These are phyloP conservation scores for Passiflora organensis DNA, from an alignment of 345 rosid species.

Conservation along the genomic window DNA sequence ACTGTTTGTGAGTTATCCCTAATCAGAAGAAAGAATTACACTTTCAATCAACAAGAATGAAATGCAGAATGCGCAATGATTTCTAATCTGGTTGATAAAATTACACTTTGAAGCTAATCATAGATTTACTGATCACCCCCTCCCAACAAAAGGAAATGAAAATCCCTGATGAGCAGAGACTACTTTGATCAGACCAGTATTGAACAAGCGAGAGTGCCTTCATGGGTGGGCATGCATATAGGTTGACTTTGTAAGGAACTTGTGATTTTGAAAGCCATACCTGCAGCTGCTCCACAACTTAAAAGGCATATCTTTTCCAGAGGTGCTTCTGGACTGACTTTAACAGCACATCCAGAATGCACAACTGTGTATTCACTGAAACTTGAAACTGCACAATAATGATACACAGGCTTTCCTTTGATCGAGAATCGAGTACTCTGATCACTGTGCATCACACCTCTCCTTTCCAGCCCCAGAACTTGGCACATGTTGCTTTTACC, in stretches of 20 bases:
- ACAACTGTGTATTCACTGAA: slow-evolving; percentile 91
- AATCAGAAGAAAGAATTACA: background rate
- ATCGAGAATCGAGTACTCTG: slow-evolving; percentile 64
- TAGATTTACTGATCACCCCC: too few species aligned
- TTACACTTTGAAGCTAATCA: too few species aligned
- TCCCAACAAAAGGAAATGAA: too few species aligned
- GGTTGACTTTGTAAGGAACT: background rate
- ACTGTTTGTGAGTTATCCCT: background rate
- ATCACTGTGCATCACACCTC: slow-evolving; percentile 85
- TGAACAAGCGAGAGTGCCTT: too few species aligned
- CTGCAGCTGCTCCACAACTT: slow-evolving; percentile 87
- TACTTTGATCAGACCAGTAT: too few species aligned
- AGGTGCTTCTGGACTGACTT: slow-evolving; percentile 60
- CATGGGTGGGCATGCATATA: too few species aligned
- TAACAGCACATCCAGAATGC: slow-evolving; percentile 90
- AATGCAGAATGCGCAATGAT: too few species aligned
- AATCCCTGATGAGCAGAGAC: too few species aligned
- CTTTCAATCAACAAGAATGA: too few species aligned
- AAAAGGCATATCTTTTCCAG: slow-evolving; percentile 77
- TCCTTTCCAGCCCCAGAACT: slow-evolving; percentile 78
- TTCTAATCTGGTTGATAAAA: too few species aligned
- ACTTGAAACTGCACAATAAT: slow-evolving; percentile 90
- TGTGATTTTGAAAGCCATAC: slow-evolving; percentile 21
- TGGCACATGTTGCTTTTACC: slow-evolving; percentile 82
- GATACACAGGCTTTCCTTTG: slow-evolving; percentile 72